phyloP scores from a whole-genome alignment of 2,329 filamentous ascomycete species.

The Aschersonia sp. region DNA sequence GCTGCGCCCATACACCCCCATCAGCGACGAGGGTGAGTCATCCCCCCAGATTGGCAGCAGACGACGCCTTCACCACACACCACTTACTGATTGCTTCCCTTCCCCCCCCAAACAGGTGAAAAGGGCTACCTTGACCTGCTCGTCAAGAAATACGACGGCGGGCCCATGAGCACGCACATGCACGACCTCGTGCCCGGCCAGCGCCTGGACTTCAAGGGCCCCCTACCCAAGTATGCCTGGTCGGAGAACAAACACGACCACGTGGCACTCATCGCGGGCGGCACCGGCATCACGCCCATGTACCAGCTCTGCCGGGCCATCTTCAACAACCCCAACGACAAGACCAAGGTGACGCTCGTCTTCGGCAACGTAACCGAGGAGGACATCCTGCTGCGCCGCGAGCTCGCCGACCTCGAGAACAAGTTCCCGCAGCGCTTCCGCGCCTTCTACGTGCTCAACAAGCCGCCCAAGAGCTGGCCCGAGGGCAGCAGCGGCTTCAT shows the following conservation, averaged over 20 bases:
- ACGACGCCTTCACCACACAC: background rate
- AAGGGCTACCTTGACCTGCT: constrained; percentile 77
- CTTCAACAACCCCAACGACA: constrained; percentile 91
- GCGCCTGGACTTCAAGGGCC: constrained; percentile 82
- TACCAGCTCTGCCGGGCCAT: constrained; percentile 85
- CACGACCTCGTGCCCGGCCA: constrained; percentile 74
- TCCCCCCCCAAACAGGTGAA: constrained; percentile 43
- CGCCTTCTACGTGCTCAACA: constrained; percentile 86
- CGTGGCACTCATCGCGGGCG: constrained; percentile 77
- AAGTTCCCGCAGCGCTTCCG: constrained; percentile 90
- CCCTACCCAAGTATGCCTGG: constrained; percentile 89
- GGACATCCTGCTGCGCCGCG: constrained; percentile 80
- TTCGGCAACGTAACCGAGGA: constrained; percentile 84
- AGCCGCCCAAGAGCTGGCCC: constrained; percentile 63
- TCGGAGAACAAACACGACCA: constrained; percentile 84
- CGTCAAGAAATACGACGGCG: constrained; percentile 81
- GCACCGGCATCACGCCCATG: constrained; percentile 96
- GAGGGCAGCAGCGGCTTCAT: constrained; percentile 63
- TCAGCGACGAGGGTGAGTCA: constrained; percentile 63
- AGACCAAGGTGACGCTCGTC: constrained; percentile 93
- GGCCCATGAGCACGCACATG: constrained; percentile 83
- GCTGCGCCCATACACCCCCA: constrained; percentile 84
- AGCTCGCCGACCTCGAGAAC: constrained; percentile 81
- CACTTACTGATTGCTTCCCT: background rate
- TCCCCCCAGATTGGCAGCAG: no score